Percentiles rank a stretch among this genome's conserved stretches.
Conservation (phyloP, 2,329 filamentous ascomycete genomes). For the Pseudogymnoascus sp. region DNA sequence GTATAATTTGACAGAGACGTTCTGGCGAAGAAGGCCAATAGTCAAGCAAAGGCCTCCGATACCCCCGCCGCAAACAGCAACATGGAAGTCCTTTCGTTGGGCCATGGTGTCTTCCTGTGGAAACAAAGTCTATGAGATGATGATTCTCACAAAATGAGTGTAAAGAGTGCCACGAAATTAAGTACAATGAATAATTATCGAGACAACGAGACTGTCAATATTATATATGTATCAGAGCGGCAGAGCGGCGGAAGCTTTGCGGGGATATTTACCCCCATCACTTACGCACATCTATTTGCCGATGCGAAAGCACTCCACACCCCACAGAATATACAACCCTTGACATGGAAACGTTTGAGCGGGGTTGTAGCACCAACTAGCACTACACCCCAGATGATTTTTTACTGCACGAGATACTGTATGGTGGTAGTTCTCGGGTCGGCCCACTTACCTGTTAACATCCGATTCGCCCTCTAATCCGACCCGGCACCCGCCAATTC, state of each 20-base stretch:
- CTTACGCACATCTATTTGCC: neutral
- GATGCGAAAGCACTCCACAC: neutral
- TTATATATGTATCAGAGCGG: neutral
- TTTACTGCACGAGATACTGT: neutral
- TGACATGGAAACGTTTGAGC: neutral
- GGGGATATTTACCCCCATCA: neutral
- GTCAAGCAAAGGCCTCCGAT: slow-evolving; percentile 26
- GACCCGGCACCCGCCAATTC: neutral
- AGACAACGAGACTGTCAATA: neutral
- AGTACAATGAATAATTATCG: neutral
- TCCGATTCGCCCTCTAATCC: neutral
- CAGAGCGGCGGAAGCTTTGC: neutral
- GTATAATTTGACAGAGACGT: slow-evolving; percentile 26
- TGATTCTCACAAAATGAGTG: neutral
- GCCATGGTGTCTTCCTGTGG: neutral
- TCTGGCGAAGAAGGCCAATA: slow-evolving; percentile 26
- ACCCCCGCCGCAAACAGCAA: slow-evolving; percentile 28
- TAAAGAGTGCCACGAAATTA: neutral
- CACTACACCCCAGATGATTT: neutral
- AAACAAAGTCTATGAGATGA: neutral
- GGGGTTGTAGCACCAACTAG: neutral
- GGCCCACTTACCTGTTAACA: neutral
- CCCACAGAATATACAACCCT: neutral
- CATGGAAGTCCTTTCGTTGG: slow-evolving; percentile 22
- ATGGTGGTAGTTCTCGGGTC: neutral